Evolutionary conservation across 2,329 filamentous ascomycete genomes (phyloP), one percentile per base, ranked within the genome.

Genomic region (Colletotrichum gigasporum): DNA sequence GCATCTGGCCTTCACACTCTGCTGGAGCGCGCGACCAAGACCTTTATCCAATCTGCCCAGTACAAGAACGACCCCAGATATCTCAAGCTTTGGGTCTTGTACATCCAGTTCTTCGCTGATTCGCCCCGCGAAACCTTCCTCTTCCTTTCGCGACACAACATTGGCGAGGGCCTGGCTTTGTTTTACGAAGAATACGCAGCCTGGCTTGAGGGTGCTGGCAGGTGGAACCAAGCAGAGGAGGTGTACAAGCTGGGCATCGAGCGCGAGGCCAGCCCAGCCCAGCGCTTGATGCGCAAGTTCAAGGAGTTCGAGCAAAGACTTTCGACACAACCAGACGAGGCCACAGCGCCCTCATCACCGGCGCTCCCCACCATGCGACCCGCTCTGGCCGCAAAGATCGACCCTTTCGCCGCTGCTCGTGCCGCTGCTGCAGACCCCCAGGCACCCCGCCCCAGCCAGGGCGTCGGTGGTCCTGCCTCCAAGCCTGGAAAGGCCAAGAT

Each of bases 181-280:
- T 99, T 94, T 77, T 99, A 99, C 78, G 96, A 99, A 75, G 96
- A 98, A 73, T 99, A 97, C 74, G 94, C 96, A 1, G 91, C 89
- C 1, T 98, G 94, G 93, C 83, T 99, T 6, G 96, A 99, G 79
- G 84, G 88, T 34, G 91, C 90, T 6, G 91, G 89, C 12, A 85
- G 95, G 68, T 97, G 93, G 91, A 86, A 84, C 20, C 96, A 99
- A 76, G 95, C 96, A 1, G 94, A 97, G 71, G 96, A 99, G 76
- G 92, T 99, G 1, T 98, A 96, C 76, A 90, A 90, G 70, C 82
- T 97, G 68, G 96, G 96, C 2, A 91, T 99, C 56, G 92, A 97
- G 76, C 89, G 90, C 41, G 94, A 96, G 71, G 96, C 96, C 3
- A 86, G 92, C 35, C 96, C 96, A 2, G 85, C 87, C 0, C 90